A percentile compares a stretch with the other conserved stretches of the same genome.
phyloP scores from a whole-genome alignment of 2,329 filamentous ascomycete species.

The Alternaria sp. region DNA sequence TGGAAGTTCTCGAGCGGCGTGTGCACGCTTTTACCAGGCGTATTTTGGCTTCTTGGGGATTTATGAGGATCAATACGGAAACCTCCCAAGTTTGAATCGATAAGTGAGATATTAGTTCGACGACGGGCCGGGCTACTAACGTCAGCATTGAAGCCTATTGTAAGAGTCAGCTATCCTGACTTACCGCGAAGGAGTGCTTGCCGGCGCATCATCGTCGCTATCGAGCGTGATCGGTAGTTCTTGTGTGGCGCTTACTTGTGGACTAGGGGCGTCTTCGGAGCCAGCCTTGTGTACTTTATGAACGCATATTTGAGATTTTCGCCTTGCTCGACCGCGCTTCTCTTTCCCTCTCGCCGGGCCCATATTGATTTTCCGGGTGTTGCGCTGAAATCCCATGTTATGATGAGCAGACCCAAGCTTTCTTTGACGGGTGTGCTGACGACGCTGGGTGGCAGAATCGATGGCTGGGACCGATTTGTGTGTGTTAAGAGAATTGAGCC shows the following conservation, averaged over 20 bases:
- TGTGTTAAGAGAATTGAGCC: too few relatives aligned
- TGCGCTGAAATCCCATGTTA: conserved; percentile 3
- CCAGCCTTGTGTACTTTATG: not conserved
- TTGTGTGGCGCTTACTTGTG: conserved; percentile 10
- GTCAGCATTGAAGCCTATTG: not conserved
- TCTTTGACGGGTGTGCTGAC: not conserved
- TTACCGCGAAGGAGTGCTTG: not conserved
- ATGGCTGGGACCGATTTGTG: not conserved
- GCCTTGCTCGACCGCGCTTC: not conserved
- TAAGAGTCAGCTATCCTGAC: not conserved
- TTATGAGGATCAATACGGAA: not conserved
- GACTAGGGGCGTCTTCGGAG: not conserved
- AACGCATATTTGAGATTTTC: not conserved
- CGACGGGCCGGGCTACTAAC: not conserved
- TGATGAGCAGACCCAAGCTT: not conserved
- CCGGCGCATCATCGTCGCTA: conserved; percentile 15
- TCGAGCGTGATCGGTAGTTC: conserved; percentile 23
- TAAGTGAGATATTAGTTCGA: not conserved
- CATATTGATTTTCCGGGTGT: conserved; percentile 2
- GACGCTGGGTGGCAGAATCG: not conserved
- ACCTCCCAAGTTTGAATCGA: not conserved
- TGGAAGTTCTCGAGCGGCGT: not conserved
- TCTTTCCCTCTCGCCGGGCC: not conserved
- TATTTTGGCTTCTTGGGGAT: not conserved
- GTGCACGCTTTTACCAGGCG: not conserved